Evolutionary conservation across 768 basidiomycete species (phyloP), one percentile per base, ranked within the genome.

Genomic region (Naganishia antarctica): DNA sequence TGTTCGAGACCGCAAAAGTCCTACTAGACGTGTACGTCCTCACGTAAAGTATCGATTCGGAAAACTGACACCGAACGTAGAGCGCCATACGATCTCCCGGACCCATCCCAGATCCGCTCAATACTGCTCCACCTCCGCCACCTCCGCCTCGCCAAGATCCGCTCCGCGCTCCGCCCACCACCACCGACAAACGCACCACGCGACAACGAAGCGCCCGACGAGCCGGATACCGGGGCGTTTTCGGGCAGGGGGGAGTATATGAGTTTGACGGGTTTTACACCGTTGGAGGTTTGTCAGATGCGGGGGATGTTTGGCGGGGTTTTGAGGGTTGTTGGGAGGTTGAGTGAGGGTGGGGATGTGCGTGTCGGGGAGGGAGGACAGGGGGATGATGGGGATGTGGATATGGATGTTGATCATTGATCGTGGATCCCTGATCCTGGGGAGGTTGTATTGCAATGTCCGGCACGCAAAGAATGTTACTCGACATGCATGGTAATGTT

Each of bases 111-210:
- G 69, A 80, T 98, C 23, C 84, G 90, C 5, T 86, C 86, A 5
- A 78, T 98, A 1, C 82, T 98, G 21, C 93, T 98, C 76, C 92
- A 96, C 73, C 81, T 98, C n/a, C 87, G 93, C 13, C 93, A 98
- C 80, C 90, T 90, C 13, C 83, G 96, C 41, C 94, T 97, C 75
- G 88, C 92, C 8, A 99, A 99, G 74, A 87, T 89, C 78, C 80
- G 93, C 66, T 85, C 88, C 61, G 92, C 92, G 81, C 79, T 98
- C 18, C 53, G 29, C 18, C 53, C 53, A 25, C 53, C 53, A 57
- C 53, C 53, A 29, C 51, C 53, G 2, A 8, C 57, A 16, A 48
- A 48, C 26, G 28, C 41, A 1, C 23, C 47, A 12, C 53, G 34
- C 21, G 34, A 25, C 45, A 3, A 12, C 49, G 11, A 48, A 8